Evolutionary conservation across 306 rosid species (phyloP).

Genomic region (Fagus sylvatica): DNA sequence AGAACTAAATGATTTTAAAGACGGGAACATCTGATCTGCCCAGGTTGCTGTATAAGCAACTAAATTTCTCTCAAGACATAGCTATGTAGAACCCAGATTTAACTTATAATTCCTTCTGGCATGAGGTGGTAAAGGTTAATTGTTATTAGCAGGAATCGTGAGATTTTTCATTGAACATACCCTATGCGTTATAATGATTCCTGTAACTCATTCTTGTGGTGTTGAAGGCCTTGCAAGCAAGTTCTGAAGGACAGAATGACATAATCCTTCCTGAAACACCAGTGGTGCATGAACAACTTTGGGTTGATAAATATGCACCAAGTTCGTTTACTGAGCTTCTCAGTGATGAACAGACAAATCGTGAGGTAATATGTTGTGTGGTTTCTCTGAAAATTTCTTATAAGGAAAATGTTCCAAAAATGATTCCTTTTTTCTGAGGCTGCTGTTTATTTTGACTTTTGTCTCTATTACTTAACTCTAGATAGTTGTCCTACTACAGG

Average conservation of each 20-base stretch:
- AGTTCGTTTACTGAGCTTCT: constrained; percentile 89
- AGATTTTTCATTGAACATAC: constrained; percentile 11
- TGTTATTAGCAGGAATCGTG: constrained; percentile 8
- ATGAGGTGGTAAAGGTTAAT: neutral
- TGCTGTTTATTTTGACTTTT: constrained; percentile 13
- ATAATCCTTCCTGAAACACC: constrained; percentile 50
- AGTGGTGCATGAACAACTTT: constrained; percentile 60
- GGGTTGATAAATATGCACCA: constrained; percentile 98
- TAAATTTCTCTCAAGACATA: neutral
- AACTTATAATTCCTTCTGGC: neutral
- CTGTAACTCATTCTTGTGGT: constrained; percentile 23
- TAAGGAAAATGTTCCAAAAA: constrained; percentile 10
- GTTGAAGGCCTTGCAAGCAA: constrained; percentile 65
- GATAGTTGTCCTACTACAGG: constrained; percentile 47
- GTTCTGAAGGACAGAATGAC: constrained; percentile 54
- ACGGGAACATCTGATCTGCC: neutral
- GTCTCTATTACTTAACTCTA: constrained; percentile 18
- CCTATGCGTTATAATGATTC: constrained; percentile 2
- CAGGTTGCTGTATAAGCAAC: neutral
- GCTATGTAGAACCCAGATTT: neutral
- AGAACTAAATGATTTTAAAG: neutral
- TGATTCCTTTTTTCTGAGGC: constrained; percentile 7
- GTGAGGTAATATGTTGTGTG: constrained; percentile 60
- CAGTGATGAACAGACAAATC: constrained; percentile 95
- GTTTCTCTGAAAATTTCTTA: constrained; percentile 7